Base-by-base conservation (phyloP, 768 basidiomycete species). In the Trametes punicea region DNA sequence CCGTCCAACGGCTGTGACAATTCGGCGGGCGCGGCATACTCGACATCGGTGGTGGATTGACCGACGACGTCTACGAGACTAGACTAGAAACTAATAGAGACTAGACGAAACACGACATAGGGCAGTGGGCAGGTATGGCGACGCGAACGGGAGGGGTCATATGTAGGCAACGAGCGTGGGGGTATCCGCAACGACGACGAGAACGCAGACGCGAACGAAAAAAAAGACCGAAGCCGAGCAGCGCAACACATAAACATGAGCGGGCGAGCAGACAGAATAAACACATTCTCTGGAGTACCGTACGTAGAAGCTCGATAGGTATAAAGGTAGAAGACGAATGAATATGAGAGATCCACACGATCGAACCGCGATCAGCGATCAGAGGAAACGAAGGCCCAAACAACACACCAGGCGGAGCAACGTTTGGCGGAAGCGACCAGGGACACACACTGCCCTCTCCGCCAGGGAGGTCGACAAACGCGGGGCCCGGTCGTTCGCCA, bases 111-210 rank as follows among this genome's bases (percentile, higher is more conserved):
- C 31, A 44, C n/a, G 25, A 33, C 11, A 36, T 21, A 46, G 25
- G 50, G n/a, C n/a, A n/a, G n/a, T n/a, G n/a, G n/a, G n/a, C 30
- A 30, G 30, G 18, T 15, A 11, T 18, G 36, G 38, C 15, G 39
- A 29, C n/a, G 23, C 30, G 13, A 27, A 23, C 20, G 33, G 50
- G 51, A 46, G 51, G 51, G 55, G 51, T 54, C 55, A 56, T 61
- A 56, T 52, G 53, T 27, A n/a, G 30, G 23, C 39, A 61, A 61
- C 50, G 59, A 61, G 59, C 46, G 60, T 61, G 54, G 55, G 34
- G 60, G 60, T 61, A 61, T 61, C 60, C 55, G 46, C 18, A 23
- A 40, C 49, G 50, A 34, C 44, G 39, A 56, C 38, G 40, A 51
- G 49, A 47, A 42, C 56, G 20, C 48, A 44, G 29, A 56, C 55